Evolutionary conservation across 1,284 basidiomycete species (phyloP).

Genomic region (Agroathelia rolfsii): DNA sequence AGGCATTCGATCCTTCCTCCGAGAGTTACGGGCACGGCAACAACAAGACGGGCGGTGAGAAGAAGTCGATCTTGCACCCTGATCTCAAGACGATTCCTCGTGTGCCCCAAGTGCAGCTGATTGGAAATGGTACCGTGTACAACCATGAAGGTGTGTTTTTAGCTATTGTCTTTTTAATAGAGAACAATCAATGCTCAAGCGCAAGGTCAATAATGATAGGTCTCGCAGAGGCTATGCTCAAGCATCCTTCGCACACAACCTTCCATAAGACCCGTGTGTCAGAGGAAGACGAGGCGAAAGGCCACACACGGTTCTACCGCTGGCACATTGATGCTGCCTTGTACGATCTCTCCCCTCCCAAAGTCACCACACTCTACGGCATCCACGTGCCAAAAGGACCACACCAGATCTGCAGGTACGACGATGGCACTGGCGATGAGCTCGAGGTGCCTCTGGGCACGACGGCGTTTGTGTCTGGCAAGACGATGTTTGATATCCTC

Average conservation of each 20-base stretch:
- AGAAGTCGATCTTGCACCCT: conserved; percentile 72
- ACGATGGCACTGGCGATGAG: conserved; percentile 83
- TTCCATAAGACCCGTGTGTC: conserved; percentile 84
- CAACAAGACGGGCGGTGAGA: conserved; percentile 65
- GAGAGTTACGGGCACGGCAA: conserved; percentile 78
- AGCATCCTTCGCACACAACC: conserved; percentile 72
- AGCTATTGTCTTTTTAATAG: too few relatives aligned
- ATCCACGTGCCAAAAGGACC: conserved; percentile 64
- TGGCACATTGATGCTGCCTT: conserved; percentile 95
- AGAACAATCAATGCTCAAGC: conserved; percentile 32
- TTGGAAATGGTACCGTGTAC: conserved; percentile 69
- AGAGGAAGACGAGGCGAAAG: conserved; percentile 66
- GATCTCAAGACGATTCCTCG: conserved; percentile 83
- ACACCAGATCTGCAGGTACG: conserved; percentile 68
- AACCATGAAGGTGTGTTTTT: conserved; percentile 66
- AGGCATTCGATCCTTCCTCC: conserved; percentile 67
- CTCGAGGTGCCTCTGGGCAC: conserved; percentile 77
- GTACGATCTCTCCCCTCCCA: conserved; percentile 81
- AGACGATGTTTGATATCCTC: conserved; percentile 80
- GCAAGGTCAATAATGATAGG: too few relatives aligned
- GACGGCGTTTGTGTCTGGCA: conserved; percentile 76
- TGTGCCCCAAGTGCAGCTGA: conserved; percentile 79
- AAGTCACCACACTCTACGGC: conserved; percentile 83
- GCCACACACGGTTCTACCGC: conserved; percentile 78
- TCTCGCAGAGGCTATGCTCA: conserved; percentile 57